A percentile compares a stretch with the other conserved stretches of the same genome.
phyloP scores from a whole-genome alignment of 2,329 filamentous ascomycete species.

The Zasmidium cellare region DNA sequence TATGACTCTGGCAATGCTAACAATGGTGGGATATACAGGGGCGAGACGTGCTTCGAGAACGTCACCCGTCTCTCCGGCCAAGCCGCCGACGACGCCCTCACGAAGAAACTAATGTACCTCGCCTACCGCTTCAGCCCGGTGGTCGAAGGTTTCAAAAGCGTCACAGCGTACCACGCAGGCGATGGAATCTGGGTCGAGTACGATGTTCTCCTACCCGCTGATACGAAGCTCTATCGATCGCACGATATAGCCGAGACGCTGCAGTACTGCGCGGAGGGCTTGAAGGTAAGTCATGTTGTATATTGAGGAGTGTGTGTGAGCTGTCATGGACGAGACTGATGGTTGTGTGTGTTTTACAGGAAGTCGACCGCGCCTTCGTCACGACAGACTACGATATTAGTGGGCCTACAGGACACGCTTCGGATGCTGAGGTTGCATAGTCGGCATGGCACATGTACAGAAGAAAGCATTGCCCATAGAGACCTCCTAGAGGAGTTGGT shows the following conservation, averaged over 20 bases:
- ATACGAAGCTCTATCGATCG: constrained; percentile 52
- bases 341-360: background rate
- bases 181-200: constrained; percentile 65
- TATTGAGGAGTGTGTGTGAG: no score
- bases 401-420: constrained; percentile 44
- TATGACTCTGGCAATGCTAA: background rate
- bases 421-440: constrained; percentile 26
- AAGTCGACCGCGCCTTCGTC: constrained; percentile 54
- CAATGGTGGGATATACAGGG: background rate
- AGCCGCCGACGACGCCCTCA: constrained; percentile 52
- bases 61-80: constrained; percentile 61
- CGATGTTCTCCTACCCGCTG: constrained; percentile 58
- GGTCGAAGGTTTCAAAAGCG: constrained; percentile 38
- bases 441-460: no score
- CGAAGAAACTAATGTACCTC: constrained; percentile 60
- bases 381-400: constrained; percentile 49
- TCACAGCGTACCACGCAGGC: constrained; percentile 60
- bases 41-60: constrained; percentile 57
- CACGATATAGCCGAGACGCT: constrained; percentile 65
- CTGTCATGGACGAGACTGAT: no score
- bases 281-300: constrained; percentile 39
- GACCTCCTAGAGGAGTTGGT: background rate
- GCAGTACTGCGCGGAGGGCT: constrained; percentile 61
- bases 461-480: background rate
- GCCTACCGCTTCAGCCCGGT: constrained; percentile 48